Evolutionary conservation across 129 eudicot genomes (phyloP).

Genomic region (Centella asiatica): DNA sequence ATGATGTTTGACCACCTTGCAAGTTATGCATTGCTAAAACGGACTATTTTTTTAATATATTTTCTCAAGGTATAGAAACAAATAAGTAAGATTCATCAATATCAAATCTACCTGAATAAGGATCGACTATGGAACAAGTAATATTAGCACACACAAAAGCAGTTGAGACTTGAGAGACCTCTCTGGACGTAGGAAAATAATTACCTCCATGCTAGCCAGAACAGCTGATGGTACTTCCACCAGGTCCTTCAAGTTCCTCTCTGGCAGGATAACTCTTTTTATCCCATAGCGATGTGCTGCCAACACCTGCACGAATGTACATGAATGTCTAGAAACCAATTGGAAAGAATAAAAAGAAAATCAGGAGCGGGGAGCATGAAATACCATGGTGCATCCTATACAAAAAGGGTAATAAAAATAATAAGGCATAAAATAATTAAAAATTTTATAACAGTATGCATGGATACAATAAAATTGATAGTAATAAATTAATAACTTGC

Average conservation of each 20-base stretch:
- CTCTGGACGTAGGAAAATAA: neutral
- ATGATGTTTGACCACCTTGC: no score
- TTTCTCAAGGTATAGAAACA: neutral
- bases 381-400: no score
- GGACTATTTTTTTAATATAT: no score
- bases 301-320: constrained; percentile 49
- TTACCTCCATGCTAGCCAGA: constrained; percentile 77
- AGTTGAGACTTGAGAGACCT: neutral
- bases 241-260: constrained; percentile 81
- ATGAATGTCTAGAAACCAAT: neutral
- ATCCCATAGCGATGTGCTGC: constrained; percentile 97
- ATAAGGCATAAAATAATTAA: no score
- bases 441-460: neutral
- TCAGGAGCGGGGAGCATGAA: no score
- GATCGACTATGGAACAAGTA: constrained; percentile 7
- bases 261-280: constrained; percentile 88
- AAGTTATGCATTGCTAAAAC: no score
- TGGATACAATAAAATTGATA: neutral
- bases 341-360: neutral
- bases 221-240: constrained; percentile 92
- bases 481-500: neutral
- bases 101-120: neutral
- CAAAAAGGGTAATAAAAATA: no score
- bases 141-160: neutral
- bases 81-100: neutral